Percentiles rank a stretch among this genome's conserved stretches.
Conservation (phyloP, 164 flowering plant genomes). For the Vitis rotundifolia region DNA sequence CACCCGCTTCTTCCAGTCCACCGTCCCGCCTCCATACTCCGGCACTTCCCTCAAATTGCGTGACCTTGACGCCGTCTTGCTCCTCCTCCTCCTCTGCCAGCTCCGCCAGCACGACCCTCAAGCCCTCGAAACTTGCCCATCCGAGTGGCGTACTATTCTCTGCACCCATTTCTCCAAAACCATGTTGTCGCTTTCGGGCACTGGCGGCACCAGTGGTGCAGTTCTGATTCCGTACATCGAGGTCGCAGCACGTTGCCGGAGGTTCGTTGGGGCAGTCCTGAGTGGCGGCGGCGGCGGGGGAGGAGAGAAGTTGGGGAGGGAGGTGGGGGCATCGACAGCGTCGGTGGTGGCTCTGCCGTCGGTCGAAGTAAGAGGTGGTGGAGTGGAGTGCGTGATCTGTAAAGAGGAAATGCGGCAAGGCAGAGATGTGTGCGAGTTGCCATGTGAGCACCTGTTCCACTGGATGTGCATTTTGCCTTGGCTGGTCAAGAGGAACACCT, state of each 20-base stretch:
- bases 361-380: constrained; percentile 42
- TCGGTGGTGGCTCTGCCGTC: constrained; percentile 72
- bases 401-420: constrained; percentile 72
- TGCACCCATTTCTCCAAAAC: constrained; percentile 16
- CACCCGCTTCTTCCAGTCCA: constrained; percentile 28
- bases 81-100: constrained; percentile 75
- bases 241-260: constrained; percentile 44
- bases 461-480: constrained; percentile 83
- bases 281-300: constrained; percentile 19
- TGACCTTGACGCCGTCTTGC: constrained; percentile 64
- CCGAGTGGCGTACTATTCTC: constrained; percentile 47
- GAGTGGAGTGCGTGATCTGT: constrained; percentile 68
- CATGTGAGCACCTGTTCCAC: constrained; percentile 86
- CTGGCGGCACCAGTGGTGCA: constrained; percentile 28
- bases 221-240: constrained; percentile 47
- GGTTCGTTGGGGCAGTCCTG: constrained; percentile 34
- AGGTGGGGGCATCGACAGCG: constrained; percentile 54
- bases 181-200: constrained; percentile 36
- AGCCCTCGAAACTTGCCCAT: constrained; percentile 24
- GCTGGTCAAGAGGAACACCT: constrained; percentile 76
- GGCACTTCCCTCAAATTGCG: constrained; percentile 28
- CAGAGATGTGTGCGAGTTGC: constrained; percentile 79
- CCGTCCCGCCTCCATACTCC: constrained; percentile 14
- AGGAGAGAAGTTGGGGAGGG: constrained; percentile 21
- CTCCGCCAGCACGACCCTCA: constrained; percentile 50